Evolutionary conservation across 768 basidiomycete species (phyloP).

Genomic region (Rhodotorula graminis): DNA sequence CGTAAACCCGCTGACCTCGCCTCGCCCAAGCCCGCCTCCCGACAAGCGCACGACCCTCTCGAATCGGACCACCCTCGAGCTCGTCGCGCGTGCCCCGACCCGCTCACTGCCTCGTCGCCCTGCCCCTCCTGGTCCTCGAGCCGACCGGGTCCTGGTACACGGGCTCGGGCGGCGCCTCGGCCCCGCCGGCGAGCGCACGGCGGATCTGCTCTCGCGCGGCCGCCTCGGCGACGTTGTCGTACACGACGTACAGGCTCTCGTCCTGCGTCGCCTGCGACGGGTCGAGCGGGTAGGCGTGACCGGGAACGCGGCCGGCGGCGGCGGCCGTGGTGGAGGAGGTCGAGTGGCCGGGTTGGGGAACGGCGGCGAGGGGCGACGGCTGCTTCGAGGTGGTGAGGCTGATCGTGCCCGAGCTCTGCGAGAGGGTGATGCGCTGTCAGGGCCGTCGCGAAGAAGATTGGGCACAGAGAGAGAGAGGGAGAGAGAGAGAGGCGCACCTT

Average conservation of each 20-base stretch:
- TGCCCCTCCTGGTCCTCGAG: neutral
- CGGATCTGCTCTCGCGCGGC: slow-evolving; percentile 13
- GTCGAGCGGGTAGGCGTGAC: neutral
- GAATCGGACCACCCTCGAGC: too few species aligned
- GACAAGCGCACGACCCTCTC: too few species aligned
- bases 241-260: slow-evolving; percentile 16
- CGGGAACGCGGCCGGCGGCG: slow-evolving; percentile 1
- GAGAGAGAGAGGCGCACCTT: slow-evolving; percentile 1
- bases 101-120: neutral
- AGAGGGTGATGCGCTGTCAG: neutral
- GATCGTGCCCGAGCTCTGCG: slow-evolving; percentile 3
- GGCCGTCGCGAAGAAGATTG: too few species aligned
- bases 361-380: neutral
- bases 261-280: slow-evolving; percentile 22
- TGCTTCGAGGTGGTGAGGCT: neutral
- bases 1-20: too few species aligned
- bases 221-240: slow-evolving; percentile 8
- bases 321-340: neutral
- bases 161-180: neutral
- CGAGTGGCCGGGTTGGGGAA: neutral
- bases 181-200: neutral
- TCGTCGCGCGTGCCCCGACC: too few species aligned
- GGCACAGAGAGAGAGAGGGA: too few species aligned
- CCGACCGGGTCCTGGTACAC: slow-evolving; percentile 2
- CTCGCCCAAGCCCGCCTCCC: too few species aligned